These are phyloP conservation scores for Novymonas esmeraldas DNA, from an alignment of 208 protist species.

Conservation along the genomic window DNA sequence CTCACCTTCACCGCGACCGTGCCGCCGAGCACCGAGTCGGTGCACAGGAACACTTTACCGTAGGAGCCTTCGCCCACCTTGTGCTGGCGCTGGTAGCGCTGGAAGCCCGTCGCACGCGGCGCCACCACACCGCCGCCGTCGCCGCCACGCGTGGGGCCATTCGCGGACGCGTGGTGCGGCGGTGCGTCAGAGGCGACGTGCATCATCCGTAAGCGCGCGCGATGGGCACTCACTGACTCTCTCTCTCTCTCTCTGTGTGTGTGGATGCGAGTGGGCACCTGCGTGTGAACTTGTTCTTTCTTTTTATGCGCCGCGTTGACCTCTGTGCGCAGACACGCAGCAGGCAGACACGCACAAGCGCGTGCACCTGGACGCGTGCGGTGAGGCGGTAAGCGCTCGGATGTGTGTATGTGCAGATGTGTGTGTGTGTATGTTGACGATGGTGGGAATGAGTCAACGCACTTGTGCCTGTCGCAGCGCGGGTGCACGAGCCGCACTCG, in stretches of 20 bases:
- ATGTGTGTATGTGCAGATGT: too few species aligned
- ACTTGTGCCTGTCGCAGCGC: too few species aligned
- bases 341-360: not conserved
- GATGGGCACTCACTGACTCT: not conserved
- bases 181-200: not conserved
- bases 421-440: not conserved
- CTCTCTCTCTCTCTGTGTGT: constrained; percentile 4
- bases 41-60: constrained; percentile 96
- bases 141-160: not conserved
- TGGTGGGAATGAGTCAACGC: not conserved
- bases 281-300: not conserved
- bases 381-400: not conserved
- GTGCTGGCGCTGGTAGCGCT: constrained; percentile 86
- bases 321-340: not conserved
- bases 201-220: constrained; percentile 5
- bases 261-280: not conserved
- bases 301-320: not conserved
- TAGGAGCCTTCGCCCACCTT: constrained; percentile 98
- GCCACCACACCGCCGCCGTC: not conserved
- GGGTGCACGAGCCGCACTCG: too few species aligned
- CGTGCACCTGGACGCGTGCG: too few species aligned
- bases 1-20: constrained; percentile 89
- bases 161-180: not conserved
- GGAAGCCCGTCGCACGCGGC: constrained; percentile 24
- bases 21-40: constrained; percentile 62